Conservation (phyloP, 2,329 filamentous ascomycete genomes). For the Botrytis squamosa region DNA sequence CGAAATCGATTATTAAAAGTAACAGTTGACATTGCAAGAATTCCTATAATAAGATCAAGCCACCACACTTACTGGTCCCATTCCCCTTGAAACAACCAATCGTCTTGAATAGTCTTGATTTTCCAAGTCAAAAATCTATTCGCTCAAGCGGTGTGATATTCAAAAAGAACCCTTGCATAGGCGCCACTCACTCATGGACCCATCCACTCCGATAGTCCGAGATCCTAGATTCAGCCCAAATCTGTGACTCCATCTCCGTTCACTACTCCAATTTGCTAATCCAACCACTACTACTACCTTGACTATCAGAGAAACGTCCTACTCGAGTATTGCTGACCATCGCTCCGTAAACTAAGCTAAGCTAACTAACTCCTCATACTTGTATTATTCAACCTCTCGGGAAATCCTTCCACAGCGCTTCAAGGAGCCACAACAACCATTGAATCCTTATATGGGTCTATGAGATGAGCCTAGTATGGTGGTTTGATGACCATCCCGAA, state of each 20-base stretch:
- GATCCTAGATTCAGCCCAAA: conserved; percentile 13
- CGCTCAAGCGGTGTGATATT: conserved; percentile 17
- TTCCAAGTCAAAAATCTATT: conserved; percentile 5
- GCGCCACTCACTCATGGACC: conserved; percentile 7
- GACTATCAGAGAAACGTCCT: neutral
- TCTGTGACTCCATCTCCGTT: neutral
- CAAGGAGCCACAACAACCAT: conserved; percentile 15
- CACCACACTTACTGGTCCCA: conserved; percentile 1
- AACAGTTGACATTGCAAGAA: neutral
- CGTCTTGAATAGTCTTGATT: neutral
- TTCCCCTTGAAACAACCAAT: conserved; percentile 17
- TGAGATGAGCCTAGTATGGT: conserved; percentile 3
- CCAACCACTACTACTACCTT: neutral
- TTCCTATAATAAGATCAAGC: conserved; percentile 13
- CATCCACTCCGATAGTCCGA: conserved; percentile 15
- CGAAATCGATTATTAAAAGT: neutral
- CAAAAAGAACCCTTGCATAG: conserved; percentile 16
- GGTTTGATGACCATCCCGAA: conserved; percentile 12
- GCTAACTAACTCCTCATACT: neutral
- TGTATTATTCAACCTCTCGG: neutral
- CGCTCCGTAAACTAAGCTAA: neutral
- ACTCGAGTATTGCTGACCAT: neutral
- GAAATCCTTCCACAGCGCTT: conserved; percentile 19
- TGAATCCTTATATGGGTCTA: conserved; percentile 19
- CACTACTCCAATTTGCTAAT: neutral